A percentile compares a stretch with the other conserved stretches of the same genome.
phyloP scores from a whole-genome alignment of 1,284 basidiomycete genomes.

The Fomitopsis pinicola region DNA sequence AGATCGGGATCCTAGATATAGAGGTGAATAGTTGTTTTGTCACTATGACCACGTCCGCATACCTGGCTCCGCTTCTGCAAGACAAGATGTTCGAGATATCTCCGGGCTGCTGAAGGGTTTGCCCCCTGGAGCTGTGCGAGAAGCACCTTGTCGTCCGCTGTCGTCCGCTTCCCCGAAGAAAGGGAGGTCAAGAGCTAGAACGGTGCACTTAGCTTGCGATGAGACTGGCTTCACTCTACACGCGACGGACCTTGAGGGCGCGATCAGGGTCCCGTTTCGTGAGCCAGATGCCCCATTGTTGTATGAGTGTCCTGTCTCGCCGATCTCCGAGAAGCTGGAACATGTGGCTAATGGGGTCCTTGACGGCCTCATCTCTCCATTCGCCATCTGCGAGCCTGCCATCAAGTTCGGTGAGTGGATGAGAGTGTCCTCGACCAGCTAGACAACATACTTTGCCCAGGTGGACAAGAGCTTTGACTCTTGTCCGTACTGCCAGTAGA shows the following conservation, averaged over 20 bases:
- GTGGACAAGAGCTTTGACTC: conserved; percentile 60
- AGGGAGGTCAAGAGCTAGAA: conserved; percentile 53
- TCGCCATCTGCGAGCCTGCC: conserved; percentile 68
- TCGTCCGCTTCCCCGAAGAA: conserved; percentile 44
- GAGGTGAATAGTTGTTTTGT: neutral
- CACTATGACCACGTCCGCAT: conserved; percentile 13
- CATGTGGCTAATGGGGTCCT: conserved; percentile 69
- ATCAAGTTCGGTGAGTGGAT: neutral
- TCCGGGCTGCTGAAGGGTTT: conserved; percentile 54
- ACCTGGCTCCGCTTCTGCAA: conserved; percentile 64
- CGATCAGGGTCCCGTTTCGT: conserved; percentile 62
- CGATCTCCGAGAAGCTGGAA: conserved; percentile 57
- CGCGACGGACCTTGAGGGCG: conserved; percentile 59
- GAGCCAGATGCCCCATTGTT: conserved; percentile 82
- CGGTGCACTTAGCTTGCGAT: neutral
- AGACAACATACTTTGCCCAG: conserved; percentile 61
- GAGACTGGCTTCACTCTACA: no score
- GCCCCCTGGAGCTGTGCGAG: conserved; percentile 53
- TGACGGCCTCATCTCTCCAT: conserved; percentile 60
- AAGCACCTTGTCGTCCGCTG: conserved; percentile 54
- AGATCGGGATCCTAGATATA: conserved; percentile 46
- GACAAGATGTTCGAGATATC: conserved; percentile 79
- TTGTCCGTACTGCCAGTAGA: conserved; percentile 58
- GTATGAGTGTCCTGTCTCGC: conserved; percentile 57
- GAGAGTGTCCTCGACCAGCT: neutral